Evolutionary conservation across 257 asterid genomes (phyloP), one percentile per base, ranked within the genome.

Genomic region (Salvia splendens): DNA sequence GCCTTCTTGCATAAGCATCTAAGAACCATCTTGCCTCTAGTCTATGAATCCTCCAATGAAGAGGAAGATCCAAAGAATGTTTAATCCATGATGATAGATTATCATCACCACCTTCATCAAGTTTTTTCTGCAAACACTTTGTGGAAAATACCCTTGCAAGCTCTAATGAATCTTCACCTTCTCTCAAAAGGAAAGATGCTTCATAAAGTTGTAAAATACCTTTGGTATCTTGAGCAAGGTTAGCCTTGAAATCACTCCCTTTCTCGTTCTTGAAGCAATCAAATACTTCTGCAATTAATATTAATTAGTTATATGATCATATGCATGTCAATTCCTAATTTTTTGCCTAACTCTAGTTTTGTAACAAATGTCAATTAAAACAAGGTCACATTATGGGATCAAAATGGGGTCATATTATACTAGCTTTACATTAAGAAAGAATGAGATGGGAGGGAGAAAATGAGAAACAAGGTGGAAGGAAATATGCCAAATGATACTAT

Each of bases 171-270:
- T 60, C 55, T 33, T 79, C 83, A 33, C 62, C 75, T 30, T 71
- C 70, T 28, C 42, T 51, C 46, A 61, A 35, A 2, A 71, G 60
- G 51, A 65, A 75, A 55, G 83, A 61, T 20, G 80, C 80, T 62
- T 79, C 80, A n/a, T 79, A 79, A 5, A 79, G 56, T 52, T 68
- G 70, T 0, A 78, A 36, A 14, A 78, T 4, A 3, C 70, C 72
- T 41, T 67, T 71, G 0, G 42, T 61, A 14, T 74, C 72, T 8
- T 47, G 76, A 45, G 55, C 61, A 56, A 46, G 36, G 35, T 30
- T 15, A 32, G 3, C 12, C 61, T 60, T 20, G 20, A 56, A 56
- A 56, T 33, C 62, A 12, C 12, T 33, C 3, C 45, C 45, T 11
- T 56, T 5, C 24, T 33, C 45, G 43, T 56, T 56, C 62, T 56